Conservation (phyloP, 768 basidiomycete species). For the Pulveroboletus sp. region DNA sequence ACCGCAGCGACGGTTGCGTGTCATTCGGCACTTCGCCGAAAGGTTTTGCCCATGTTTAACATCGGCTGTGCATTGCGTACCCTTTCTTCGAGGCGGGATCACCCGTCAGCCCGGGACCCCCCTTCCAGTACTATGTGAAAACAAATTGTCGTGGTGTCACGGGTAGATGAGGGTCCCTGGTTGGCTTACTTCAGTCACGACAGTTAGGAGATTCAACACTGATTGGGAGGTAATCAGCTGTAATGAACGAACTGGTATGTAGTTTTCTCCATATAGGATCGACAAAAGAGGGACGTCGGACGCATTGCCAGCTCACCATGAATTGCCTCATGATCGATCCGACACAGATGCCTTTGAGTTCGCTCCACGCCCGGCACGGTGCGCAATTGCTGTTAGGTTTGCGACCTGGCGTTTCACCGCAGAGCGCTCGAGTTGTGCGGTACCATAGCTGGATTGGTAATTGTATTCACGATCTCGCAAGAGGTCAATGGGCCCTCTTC, state of each 20-base stretch:
- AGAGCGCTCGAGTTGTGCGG: not conserved
- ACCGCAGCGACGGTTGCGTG: not conserved
- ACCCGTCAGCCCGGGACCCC: not conserved
- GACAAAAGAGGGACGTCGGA: not conserved
- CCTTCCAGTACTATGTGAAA: not conserved
- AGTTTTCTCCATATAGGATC: not conserved
- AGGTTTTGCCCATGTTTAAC: not conserved
- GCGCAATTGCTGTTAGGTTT: not conserved
- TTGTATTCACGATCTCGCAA: not conserved
- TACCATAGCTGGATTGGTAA: not conserved
- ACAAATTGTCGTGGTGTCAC: slow-evolving; percentile 1
- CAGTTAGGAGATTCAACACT: not conserved
- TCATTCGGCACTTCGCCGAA: not conserved
- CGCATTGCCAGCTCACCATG: not conserved
- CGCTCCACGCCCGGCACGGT: not conserved
- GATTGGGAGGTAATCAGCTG: not conserved
- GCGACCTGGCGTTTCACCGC: slow-evolving; percentile 16
- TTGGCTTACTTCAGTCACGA: not conserved
- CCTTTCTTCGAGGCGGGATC: not conserved
- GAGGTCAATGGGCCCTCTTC: not conserved
- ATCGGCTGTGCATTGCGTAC: not conserved
- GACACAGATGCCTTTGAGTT: not conserved
- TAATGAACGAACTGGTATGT: not conserved
- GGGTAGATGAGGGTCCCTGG: slow-evolving; percentile 2
- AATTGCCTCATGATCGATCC: not conserved